Conservation (phyloP, 352 stramenopile genomes). For the Plasmopara halstedii region DNA sequence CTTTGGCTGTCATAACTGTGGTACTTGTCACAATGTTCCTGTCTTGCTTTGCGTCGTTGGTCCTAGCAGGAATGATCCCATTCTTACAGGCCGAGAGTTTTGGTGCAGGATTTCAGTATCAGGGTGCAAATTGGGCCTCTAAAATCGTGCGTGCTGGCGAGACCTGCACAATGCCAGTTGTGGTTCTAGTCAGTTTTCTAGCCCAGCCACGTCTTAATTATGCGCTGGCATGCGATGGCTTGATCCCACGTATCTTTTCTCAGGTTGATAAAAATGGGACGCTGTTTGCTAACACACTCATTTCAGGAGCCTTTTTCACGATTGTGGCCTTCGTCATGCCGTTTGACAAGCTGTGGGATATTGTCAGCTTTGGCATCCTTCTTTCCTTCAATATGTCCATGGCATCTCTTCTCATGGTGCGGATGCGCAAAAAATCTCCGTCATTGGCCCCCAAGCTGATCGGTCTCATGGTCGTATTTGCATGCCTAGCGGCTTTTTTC, state of each 20-base stretch:
- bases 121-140: constrained; percentile 43
- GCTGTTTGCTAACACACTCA: constrained; percentile 68
- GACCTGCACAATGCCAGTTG: constrained; percentile 58
- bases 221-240: constrained; percentile 88
- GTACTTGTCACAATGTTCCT: constrained; percentile 71
- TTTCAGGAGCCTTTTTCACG: constrained; percentile 60
- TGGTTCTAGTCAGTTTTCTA: constrained; percentile 91
- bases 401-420: constrained; percentile 59
- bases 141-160: constrained; percentile 21
- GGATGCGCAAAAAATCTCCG: constrained; percentile 50
- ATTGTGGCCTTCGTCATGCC: constrained; percentile 62
- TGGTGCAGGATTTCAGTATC: constrained; percentile 33
- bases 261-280: constrained; percentile 76
- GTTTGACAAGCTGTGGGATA: constrained; percentile 80
- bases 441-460: constrained; percentile 35
- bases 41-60: constrained; percentile 68
- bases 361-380: constrained; percentile 85
- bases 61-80: constrained; percentile 76
- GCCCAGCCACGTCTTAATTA: constrained; percentile 92
- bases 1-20: constrained; percentile 73
- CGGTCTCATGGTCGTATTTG: constrained; percentile 24
- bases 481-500: constrained; percentile 42
- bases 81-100: constrained; percentile 33
- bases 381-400: constrained; percentile 85
- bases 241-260: constrained; percentile 89